Evolutionary conservation across 1,284 basidiomycete genomes (phyloP).

Genomic region (Fomitopsis pinicola): DNA sequence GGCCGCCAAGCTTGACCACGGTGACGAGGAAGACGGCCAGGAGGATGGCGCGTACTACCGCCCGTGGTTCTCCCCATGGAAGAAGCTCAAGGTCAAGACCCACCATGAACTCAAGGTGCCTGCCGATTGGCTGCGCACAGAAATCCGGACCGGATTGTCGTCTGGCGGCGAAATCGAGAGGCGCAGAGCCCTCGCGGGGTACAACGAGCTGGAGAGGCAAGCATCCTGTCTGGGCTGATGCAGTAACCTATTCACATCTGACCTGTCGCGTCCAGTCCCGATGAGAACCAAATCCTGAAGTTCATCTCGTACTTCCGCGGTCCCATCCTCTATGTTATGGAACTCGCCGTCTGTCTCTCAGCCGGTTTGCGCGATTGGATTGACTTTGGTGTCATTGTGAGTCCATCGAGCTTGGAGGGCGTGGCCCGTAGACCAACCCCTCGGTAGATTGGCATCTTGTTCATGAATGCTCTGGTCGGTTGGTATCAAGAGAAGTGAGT

Average conservation of each 20-base stretch:
- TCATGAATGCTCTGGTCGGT: conserved; percentile 8
- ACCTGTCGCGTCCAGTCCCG: not conserved
- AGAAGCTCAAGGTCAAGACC: conserved; percentile 1
- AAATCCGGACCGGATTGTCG: conserved; percentile 3
- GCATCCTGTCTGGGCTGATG: no score
- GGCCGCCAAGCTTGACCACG: conserved; percentile 6
- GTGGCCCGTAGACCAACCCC: not conserved
- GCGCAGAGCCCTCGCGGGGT: conserved; percentile 1
- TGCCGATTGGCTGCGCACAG: conserved; percentile 7
- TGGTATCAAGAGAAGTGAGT: conserved; percentile 10
- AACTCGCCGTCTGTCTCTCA: conserved; percentile 7
- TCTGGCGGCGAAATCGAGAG: conserved; percentile 5
- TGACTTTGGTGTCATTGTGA: conserved; percentile 10
- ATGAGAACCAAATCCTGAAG: conserved; percentile 10
- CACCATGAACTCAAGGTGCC: conserved; percentile 3
- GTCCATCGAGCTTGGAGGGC: not conserved
- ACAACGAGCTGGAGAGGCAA: conserved; percentile 5
- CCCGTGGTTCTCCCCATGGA: conserved; percentile 9
- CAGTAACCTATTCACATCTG: no score
- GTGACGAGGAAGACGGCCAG: conserved; percentile 1
- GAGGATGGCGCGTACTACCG: conserved; percentile 1
- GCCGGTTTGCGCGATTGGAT: conserved; percentile 11
- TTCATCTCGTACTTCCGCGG: conserved; percentile 12
- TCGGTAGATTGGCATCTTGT: conserved; percentile 8
- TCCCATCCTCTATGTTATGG: conserved; percentile 11